Evolutionary conservation across 257 asterid genomes (phyloP).

Genomic region (Striga asiatica): DNA sequence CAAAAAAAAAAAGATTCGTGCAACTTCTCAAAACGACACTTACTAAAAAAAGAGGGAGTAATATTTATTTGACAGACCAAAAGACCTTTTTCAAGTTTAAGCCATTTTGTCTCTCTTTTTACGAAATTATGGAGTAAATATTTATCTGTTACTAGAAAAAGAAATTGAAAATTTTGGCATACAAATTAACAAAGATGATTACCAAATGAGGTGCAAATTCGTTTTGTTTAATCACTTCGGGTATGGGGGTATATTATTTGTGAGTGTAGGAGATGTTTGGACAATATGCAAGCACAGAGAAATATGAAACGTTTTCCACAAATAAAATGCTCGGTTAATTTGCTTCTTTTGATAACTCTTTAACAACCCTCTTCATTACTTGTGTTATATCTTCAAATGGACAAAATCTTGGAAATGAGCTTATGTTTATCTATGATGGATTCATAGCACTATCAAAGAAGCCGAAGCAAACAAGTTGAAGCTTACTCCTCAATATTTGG

Average conservation of each 20-base stretch:
- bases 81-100: no score
- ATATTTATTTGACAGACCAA: no score
- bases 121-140: neutral
- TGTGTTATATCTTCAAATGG: neutral
- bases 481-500: slow-evolving; percentile 80
- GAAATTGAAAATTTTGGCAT: no score
- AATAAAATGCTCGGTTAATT: neutral
- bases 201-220: no score
- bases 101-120: neutral
- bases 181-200: no score
- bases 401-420: neutral
- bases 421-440: slow-evolving; percentile 7
- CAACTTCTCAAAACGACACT: neutral
- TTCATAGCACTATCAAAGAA: slow-evolving; percentile 64
- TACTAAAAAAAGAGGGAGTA: no score
- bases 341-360: neutral
- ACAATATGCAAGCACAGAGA: neutral
- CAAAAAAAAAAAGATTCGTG: no score
- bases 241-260: neutral
- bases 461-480: slow-evolving; percentile 88
- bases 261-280: neutral
- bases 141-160: no score
- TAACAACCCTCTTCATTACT: no score
- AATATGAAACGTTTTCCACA: neutral
- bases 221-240: no score